Evolutionary conservation across 73 alveolate species (phyloP), one percentile per base, ranked within the genome.

Genomic region (Symbiodinium pilosum): DNA sequence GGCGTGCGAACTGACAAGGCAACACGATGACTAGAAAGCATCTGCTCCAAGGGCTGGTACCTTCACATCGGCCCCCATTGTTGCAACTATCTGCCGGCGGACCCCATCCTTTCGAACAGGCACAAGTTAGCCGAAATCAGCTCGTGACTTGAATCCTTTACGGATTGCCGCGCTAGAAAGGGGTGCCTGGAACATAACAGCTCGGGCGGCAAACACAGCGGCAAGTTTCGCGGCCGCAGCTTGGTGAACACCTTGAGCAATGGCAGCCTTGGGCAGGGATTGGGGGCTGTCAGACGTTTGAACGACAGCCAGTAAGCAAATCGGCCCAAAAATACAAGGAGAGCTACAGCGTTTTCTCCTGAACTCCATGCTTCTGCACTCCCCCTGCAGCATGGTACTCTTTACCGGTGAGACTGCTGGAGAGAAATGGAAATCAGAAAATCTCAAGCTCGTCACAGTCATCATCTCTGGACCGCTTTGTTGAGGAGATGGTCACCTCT

Each of bases 231-330:
- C 71, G 26, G 87, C 89, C 2, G 97, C 88, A 2, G 89, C 47
- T 32, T 59, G 41, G 52, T 89, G 95, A 18, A 43, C 75, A 26
- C 97, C 97, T 11, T 68, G 54, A 8, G 87, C 89, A 24, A 43
- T 26, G 8, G 81, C 75, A n/a, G 97, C 97, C 97, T 91, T 43
- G 41, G 59, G n/a, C n/a, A n/a, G n/a, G n/a, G n/a, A n/a, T n/a
- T n/a, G n/a, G n/a, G n/a, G n/a, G n/a, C n/a, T n/a, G n/a, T n/a
- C n/a, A n/a, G n/a, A n/a, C n/a, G n/a, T n/a, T n/a, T n/a, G n/a
- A n/a, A n/a, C n/a, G n/a, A n/a, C n/a, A n/a, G n/a, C n/a, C n/a
- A n/a, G n/a, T n/a, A n/a, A n/a, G n/a, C n/a, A n/a, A n/a, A n/a
- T n/a, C n/a, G n/a, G n/a, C n/a, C n/a, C n/a, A n/a, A n/a, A n/a